These are phyloP conservation scores for Mycena olivaceomarginata DNA, from an alignment of 768 basidiomycete species.

Conservation along the genomic window DNA sequence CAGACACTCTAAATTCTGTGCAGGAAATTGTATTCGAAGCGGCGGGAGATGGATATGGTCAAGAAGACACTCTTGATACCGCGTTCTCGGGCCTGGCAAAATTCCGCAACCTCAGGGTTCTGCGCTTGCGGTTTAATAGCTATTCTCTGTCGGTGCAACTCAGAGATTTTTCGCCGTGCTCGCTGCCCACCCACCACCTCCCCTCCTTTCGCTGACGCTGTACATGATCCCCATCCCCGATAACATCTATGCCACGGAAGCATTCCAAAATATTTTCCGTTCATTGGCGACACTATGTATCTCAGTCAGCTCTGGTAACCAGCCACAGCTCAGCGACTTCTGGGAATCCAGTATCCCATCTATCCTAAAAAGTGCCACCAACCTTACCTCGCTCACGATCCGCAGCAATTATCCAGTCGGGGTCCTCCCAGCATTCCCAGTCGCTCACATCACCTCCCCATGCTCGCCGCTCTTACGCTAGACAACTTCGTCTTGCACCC, in stretches of 20 bases:
- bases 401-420: no score
- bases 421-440: background rate
- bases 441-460: conserved; percentile 8
- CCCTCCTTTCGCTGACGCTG: no score
- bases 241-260: background rate
- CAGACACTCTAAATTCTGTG: background rate
- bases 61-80: background rate
- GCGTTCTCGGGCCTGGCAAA: background rate
- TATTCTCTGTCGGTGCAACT: no score
- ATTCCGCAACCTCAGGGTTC: background rate
- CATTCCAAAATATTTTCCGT: background rate
- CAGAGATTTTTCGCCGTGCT: no score
- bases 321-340: background rate
- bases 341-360: no score
- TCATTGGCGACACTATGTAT: no score
- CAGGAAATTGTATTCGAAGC: conserved; percentile 10
- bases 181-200: no score
- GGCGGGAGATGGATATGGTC: background rate
- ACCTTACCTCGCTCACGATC: no score
- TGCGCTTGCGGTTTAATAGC: background rate
- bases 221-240: no score
- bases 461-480: conserved; percentile 5
- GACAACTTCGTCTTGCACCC: conserved; percentile 11
- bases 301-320: no score
- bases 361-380: no score